Base-by-base conservation (phyloP, 2,329 filamentous ascomycete species). In the Podosphaera leucotricha region DNA sequence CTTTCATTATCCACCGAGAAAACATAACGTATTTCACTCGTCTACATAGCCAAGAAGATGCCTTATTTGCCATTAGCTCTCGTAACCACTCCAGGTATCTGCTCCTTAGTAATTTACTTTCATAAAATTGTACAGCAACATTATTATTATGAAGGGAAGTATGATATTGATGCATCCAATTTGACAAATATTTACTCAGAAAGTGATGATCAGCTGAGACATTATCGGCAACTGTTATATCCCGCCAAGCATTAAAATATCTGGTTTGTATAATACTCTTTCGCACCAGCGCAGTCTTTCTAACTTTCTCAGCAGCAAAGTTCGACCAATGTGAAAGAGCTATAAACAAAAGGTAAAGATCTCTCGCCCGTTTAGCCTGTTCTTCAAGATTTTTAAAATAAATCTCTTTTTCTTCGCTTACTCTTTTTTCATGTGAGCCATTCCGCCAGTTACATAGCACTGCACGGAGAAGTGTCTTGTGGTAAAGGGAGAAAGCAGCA, bases 281-380 rank as follows among this genome's bases (percentile, higher is more conserved):
- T 48, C 79, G 69, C 18, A 80, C 82, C 37, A 74, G 66, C 3
- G 70, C 72, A 3, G 80, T 82, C 36, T 72, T 70, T 48, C 74
- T 68, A 15, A 75, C 64, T 53, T 82, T 72, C 13, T 80, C 73
- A 5, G 66, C 68, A 10, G 80, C 69, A 43, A 69, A 65, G 44
- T 70, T 68, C 10, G 71, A 70, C 83, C 83, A 92, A 49, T 79
- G 73, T 1, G 66, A 70, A 46, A 82, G 75, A 2, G 71, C 68
- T 56, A 74, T 77, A 2, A 67, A 70, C 46, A 78, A 59, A 6
- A 83, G 64, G 51, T 74, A 78, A 10, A 80, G 60, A 54, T 80
- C 68, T 47, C 79, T 71, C 39, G 77, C 76, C 50, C 71, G 68
- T 1, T 62, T 65, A 24, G 78, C 78, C 39, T 74, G 69, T 43